Evolutionary conservation across 257 asterid genomes (phyloP), one percentile per base, ranked within the genome.

Genomic region (Mentha longifolia): DNA sequence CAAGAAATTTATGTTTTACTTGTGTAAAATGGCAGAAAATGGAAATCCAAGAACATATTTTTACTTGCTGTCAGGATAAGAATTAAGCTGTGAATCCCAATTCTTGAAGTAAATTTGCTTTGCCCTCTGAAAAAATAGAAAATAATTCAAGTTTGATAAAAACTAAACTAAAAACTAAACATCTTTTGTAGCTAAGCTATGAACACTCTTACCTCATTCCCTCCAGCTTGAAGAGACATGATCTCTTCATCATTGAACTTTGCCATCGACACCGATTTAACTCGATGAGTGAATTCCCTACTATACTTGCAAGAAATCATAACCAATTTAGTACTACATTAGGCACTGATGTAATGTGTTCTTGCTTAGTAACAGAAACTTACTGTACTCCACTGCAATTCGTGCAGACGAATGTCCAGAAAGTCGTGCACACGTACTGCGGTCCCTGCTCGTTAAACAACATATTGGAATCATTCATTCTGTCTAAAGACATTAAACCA

Each of bases 331-430:
- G 19, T 42, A 10, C 12, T 42, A 42, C 14, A 42, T 42, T 9
- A 42, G 47, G 47, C 47, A 31, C 13, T 54, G 5, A 51, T 30
- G 41, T 11, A 28, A 28, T 9, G 20, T 55, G 13, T 35, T 16
- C 39, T 22, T 45, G 16, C 57, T 51, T 19, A 51, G 37, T 22
- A 39, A 28, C 62, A 9, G 17, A 20, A 70, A 94, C 98, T 88
- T 83, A 91, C 98, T 94, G 99, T n/a, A 94, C 89, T 11, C 95
- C 98, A 45, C 99, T 91, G 75, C 98, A 94, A 56, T 65, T 90
- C 31, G 98, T 85, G 91, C 99, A 94, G 41, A 94, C 83, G 68
- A 94, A 94, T 31, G 98, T 91, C 93, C 92, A 89, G 81, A 91
- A 94, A 46, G 90, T 89, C 35, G 95, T 91, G 84, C 99, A 94